Evolutionary conservation across 805 yeast species (phyloP).

Genomic region (Myxozyma udenii): DNA sequence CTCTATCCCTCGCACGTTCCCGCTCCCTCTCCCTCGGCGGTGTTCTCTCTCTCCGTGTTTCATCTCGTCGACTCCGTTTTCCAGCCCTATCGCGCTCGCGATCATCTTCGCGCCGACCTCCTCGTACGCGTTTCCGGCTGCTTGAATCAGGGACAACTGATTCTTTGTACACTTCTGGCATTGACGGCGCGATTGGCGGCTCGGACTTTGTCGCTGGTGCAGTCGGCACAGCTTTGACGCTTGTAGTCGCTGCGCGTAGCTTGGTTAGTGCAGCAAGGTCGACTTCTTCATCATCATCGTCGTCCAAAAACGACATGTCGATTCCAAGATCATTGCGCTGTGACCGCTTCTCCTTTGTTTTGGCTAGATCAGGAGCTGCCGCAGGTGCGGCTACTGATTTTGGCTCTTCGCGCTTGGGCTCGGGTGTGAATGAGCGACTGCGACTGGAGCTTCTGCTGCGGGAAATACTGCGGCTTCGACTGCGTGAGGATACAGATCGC

Average conservation of each 20-base stretch:
- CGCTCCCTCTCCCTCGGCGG: not conserved
- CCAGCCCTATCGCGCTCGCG: too few species aligned
- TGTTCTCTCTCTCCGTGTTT: not conserved
- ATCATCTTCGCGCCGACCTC: conserved; percentile 9
- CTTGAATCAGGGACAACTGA: not conserved
- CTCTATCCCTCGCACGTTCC: not conserved
- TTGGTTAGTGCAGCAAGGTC: not conserved
- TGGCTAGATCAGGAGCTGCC: not conserved
- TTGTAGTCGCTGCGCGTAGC: not conserved
- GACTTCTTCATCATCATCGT: conserved; percentile 15
- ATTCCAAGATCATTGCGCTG: conserved; percentile 20
- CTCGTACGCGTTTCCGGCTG: not conserved
- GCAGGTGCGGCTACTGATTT: conserved; percentile 1
- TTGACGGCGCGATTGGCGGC: not conserved
- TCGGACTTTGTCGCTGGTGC: not conserved
- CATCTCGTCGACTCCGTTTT: too few species aligned
- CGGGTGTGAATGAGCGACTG: too few species aligned
- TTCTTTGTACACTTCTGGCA: conserved; percentile 11
- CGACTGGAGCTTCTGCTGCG: not conserved
- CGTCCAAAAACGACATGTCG: conserved; percentile 12
- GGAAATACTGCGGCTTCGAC: not conserved
- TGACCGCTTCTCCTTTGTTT: not conserved
- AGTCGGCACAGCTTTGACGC: not conserved
- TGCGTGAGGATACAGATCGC: not conserved
- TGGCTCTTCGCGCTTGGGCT: not conserved